These are phyloP conservation scores for Aspergillus sclerotiicarbonarius DNA, from an alignment of 495 filamentous ascomycete species.

Conservation along the genomic window DNA sequence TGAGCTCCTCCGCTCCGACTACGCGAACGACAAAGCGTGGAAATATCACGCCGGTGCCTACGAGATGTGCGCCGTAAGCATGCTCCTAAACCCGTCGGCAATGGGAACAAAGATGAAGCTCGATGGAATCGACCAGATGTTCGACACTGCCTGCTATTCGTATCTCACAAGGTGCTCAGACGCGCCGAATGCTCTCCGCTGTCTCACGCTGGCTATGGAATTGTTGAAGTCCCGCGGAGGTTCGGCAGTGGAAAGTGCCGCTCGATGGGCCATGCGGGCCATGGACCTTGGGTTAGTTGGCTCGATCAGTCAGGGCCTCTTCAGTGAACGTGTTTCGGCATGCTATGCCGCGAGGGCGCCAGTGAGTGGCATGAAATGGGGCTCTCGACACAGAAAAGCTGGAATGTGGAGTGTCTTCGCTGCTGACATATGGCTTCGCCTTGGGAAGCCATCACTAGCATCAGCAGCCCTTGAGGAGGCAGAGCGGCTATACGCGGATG, in stretches of 20 bases:
- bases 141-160: conserved; percentile 86
- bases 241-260: conserved; percentile 79
- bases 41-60: conserved; percentile 86
- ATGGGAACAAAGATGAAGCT: conserved; percentile 69
- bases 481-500: conserved; percentile 61
- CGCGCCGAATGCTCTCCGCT: conserved; percentile 73
- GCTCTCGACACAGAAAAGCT: conserved; percentile 72
- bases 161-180: conserved; percentile 81
- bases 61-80: conserved; percentile 86
- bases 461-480: conserved; percentile 71
- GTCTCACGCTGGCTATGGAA: conserved; percentile 72
- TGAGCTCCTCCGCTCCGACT: conserved; percentile 83
- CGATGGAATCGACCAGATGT: conserved; percentile 77
- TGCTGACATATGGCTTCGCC: conserved; percentile 75
- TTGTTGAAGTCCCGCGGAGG: conserved; percentile 76
- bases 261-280: conserved; percentile 75
- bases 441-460: conserved; percentile 67
- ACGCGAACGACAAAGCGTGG: conserved; percentile 94
- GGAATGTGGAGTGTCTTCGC: conserved; percentile 87
- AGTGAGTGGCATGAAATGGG: conserved; percentile 60
- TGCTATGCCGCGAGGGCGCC: conserved; percentile 77
- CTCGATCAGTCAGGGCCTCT: conserved; percentile 70
- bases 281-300: conserved; percentile 76
- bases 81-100: conserved; percentile 69
- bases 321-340: conserved; percentile 78